phyloP scores from a whole-genome alignment of 2,329 filamentous ascomycete species.

The Sporothrix humicola region DNA sequence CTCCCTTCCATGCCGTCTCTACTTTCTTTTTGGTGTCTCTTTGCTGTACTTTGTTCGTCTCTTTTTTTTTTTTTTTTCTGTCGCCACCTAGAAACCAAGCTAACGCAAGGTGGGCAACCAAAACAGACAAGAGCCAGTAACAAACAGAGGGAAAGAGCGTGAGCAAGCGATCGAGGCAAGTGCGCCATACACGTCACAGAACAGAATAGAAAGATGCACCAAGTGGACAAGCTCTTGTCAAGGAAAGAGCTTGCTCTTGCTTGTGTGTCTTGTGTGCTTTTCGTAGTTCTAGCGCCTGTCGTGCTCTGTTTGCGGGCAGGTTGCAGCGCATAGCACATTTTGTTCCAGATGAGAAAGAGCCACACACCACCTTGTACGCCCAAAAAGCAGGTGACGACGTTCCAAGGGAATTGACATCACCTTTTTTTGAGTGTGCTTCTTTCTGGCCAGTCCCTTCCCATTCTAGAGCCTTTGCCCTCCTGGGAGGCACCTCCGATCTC shows the following conservation, averaged over 20 bases:
- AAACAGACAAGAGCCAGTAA: slow-evolving; percentile 8
- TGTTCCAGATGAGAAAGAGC: slow-evolving; percentile 6
- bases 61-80: neutral
- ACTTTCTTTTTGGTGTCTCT: neutral
- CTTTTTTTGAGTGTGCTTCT: slow-evolving; percentile 5
- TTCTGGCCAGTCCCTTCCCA: slow-evolving; percentile 20
- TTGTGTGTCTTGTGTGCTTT: neutral
- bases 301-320: neutral
- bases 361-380: neutral
- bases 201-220: slow-evolving; percentile 18
- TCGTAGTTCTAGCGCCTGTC: neutral
- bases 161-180: neutral
- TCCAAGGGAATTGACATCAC: slow-evolving; percentile 28
- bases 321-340: neutral
- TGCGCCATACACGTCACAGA: slow-evolving; percentile 26
- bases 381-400: slow-evolving; percentile 29
- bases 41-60: neutral
- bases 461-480: neutral
- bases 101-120: slow-evolving; percentile 24
- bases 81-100: slow-evolving; percentile 29
- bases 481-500: slow-evolving; percentile 8
- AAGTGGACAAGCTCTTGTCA: neutral
- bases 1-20: neutral
- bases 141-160: slow-evolving; percentile 19
- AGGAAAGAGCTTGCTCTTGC: neutral